These are phyloP conservation scores for Russula vinacea DNA, from an alignment of 768 basidiomycete genomes.

Conservation along the genomic window DNA sequence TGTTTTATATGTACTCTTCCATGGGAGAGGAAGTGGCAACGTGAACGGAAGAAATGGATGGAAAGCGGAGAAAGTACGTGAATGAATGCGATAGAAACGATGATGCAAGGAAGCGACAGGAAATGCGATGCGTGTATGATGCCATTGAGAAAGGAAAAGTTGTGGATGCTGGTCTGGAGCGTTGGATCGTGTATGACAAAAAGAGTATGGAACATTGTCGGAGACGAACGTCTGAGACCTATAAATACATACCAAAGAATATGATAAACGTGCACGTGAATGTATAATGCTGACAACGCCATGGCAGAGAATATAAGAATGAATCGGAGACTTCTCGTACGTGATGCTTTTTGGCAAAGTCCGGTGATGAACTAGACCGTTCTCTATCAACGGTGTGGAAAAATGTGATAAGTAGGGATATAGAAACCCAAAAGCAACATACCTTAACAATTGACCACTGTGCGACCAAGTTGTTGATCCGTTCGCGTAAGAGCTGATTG, in stretches of 20 bases:
- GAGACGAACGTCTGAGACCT: neutral
- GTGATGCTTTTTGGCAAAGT: neutral
- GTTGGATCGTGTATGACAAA: neutral
- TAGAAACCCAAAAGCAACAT: conserved; percentile 18
- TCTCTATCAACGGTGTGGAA: conserved; percentile 1
- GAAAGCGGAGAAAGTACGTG: neutral
- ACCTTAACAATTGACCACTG: conserved; percentile 84
- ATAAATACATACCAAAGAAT: conserved; percentile 2
- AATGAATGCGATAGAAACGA: neutral
- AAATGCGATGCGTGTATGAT: conserved; percentile 6
- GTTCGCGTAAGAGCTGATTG: conserved; percentile 55
- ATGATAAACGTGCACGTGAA: neutral
- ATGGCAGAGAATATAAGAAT: neutral
- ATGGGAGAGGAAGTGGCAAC: neutral
- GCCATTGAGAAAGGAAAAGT: neutral
- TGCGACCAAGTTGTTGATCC: conserved; percentile 62
- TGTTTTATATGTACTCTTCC: neutral
- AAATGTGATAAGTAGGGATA: neutral
- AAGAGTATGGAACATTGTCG: neutral
- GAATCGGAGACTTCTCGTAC: neutral
- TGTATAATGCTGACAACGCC: neutral
- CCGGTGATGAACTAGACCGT: conserved; percentile 9
- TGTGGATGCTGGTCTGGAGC: neutral
- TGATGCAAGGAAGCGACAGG: neutral
- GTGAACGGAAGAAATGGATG: neutral